Base-by-base conservation (phyloP, 1,284 basidiomycete genomes). In the Tetrapyrgos nigripes region DNA sequence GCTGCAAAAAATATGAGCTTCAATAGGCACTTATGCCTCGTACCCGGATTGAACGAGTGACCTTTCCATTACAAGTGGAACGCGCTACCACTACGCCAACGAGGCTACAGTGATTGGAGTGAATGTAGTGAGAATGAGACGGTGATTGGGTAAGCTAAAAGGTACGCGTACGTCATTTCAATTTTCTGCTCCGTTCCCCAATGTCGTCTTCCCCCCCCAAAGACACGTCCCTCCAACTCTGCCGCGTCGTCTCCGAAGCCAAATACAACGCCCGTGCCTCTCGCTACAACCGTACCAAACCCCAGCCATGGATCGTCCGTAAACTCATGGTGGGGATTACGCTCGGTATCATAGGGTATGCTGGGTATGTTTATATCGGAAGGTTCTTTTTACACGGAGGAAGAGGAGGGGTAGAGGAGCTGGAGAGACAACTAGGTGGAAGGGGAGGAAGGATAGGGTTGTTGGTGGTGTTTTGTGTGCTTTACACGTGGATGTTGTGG, bases 401-500 rank as follows among this genome's bases (percentile, higher is more conserved):
- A 63, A 61, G 9, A 70, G 70, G 3, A 78, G 81, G 5, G 69
- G 80, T 19, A 73, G 79, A 57, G 73, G 71, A 0, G 71, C 81
- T 48, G 90, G 88, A 57, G 81, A 89, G n/a, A n/a, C n/a, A n/a
- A n/a, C n/a, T n/a, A 63, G 62, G 9, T 69, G 70, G 3, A 78
- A 81, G 5, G 69, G 80, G 19, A 73, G 79, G 56, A 73, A 71
- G 0, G 71, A 80, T 48, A 90, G 88, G 57, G 81, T 89, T 88
- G 48, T 67, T 91, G 28, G 76, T 81, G 0, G 79, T 84, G 2
- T 92, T 87, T 65, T 77, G 77, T 37, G 61, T 89, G 2, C 67
- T 93, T 14, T 86, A 82, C 53, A 62, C 88, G n/a, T 87, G 92
- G 83, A 83, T 86, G 76, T 55, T 86, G 0, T 92, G 91, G 90